Percentiles rank a stretch among this genome's conserved stretches.
Conservation (phyloP, 2,329 filamentous ascomycete genomes). For the Mycosphaerella arachidis region DNA sequence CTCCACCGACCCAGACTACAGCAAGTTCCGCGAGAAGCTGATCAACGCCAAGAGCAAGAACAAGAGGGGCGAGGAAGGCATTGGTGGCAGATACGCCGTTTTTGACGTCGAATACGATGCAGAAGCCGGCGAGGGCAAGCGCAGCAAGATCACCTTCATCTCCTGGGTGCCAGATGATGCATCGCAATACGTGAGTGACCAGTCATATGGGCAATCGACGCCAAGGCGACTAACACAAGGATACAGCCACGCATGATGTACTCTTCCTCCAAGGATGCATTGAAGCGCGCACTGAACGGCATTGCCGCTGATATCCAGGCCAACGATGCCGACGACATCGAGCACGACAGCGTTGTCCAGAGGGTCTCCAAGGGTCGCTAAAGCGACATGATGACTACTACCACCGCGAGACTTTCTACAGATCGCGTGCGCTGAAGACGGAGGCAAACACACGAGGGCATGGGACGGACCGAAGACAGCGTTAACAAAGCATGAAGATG, state of each 20-base stretch:
- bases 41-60: slow-evolving; percentile 67
- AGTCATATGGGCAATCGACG: not conserved
- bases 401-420: not conserved
- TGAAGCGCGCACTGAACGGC: slow-evolving; percentile 74
- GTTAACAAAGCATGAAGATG: not conserved
- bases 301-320: slow-evolving; percentile 74
- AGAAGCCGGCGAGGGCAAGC: slow-evolving; percentile 65
- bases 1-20: slow-evolving; percentile 63
- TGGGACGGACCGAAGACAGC: not conserved
- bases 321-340: slow-evolving; percentile 78
- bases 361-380: slow-evolving; percentile 50
- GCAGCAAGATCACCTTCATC: slow-evolving; percentile 74
- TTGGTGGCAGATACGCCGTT: slow-evolving; percentile 74
- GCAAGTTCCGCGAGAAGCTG: slow-evolving; percentile 71
- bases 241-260: slow-evolving; percentile 83
- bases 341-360: slow-evolving; percentile 64
- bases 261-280: slow-evolving; percentile 75
- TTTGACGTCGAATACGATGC: slow-evolving; percentile 79
- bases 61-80: slow-evolving; percentile 54
- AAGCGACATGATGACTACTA: slow-evolving; percentile 9
- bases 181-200: slow-evolving; percentile 60
- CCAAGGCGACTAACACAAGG: not conserved
- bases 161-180: slow-evolving; percentile 80
- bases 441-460: not conserved
- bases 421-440: not conserved